A percentile compares a stretch with the other conserved stretches of the same genome.
Evolutionary conservation across 495 filamentous ascomycete genomes (phyloP).

Genomic region (Aspergillus biplanus): DNA sequence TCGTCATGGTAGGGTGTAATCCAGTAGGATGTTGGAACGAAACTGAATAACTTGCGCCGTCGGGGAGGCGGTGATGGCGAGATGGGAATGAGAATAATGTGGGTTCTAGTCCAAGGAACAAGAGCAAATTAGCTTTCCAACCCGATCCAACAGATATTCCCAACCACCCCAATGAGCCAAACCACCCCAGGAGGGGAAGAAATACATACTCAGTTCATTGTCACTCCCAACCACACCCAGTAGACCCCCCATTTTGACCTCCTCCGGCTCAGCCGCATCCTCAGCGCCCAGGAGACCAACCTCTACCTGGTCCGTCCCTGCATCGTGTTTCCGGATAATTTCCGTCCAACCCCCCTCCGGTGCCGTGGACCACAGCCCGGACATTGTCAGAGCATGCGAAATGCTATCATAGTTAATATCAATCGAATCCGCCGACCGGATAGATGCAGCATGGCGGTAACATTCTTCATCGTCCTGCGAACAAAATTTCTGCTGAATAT

Average conservation of each 20-base stretch:
- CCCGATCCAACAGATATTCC: neutral
- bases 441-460: conserved; percentile 29
- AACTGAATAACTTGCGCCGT: conserved; percentile 46
- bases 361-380: conserved; percentile 60
- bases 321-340: conserved; percentile 40
- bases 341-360: conserved; percentile 54
- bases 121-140: conserved; percentile 4
- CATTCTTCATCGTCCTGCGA: conserved; percentile 40
- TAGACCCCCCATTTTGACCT: conserved; percentile 77
- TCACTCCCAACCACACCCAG: conserved; percentile 80
- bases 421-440: conserved; percentile 62
- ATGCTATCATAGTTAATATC: conserved; percentile 80
- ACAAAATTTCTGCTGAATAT: conserved; percentile 63
- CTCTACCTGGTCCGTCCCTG: conserved; percentile 61
- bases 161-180: conserved; percentile 14
- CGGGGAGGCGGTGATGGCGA: conserved; percentile 68
- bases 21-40: conserved; percentile 72
- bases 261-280: conserved; percentile 63
- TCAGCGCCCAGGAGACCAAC: conserved; percentile 80
- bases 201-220: conserved; percentile 62
- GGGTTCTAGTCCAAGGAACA: conserved; percentile 50
- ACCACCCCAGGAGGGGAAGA: neutral
- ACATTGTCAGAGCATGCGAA: conserved; percentile 65
- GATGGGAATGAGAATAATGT: conserved; percentile 90
- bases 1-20: conserved; percentile 82